These are phyloP conservation scores for Pythium oligandrum DNA, from an alignment of 352 stramenopile species.

Conservation along the genomic window DNA sequence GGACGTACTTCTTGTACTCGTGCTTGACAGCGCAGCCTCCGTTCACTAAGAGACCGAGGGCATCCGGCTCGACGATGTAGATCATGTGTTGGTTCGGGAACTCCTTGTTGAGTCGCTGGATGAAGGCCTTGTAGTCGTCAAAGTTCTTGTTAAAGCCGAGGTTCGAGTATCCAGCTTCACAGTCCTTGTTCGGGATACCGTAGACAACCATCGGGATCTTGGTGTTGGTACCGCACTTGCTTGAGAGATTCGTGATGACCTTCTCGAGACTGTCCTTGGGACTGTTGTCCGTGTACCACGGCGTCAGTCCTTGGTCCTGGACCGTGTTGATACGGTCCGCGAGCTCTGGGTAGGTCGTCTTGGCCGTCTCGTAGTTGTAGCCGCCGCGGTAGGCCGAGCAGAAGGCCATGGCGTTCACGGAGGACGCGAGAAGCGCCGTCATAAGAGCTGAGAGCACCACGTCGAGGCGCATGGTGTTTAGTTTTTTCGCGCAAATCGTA, in stretches of 20 bases:
- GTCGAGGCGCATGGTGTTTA: no score
- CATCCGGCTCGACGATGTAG: slow-evolving; percentile 32
- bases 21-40: slow-evolving; percentile 14
- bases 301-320: slow-evolving; percentile 10
- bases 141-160: slow-evolving; percentile 22
- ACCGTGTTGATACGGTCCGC: slow-evolving; percentile 13
- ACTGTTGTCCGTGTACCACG: slow-evolving; percentile 27
- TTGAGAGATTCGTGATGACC: slow-evolving; percentile 4
- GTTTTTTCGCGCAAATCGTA: no score
- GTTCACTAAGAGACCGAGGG: slow-evolving; percentile 18
- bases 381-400: slow-evolving; percentile 5
- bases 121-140: slow-evolving; percentile 24
- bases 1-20: slow-evolving; percentile 21
- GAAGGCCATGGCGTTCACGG: no score
- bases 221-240: slow-evolving; percentile 7
- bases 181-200: slow-evolving; percentile 31
- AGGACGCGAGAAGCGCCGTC: no score
- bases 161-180: slow-evolving; percentile 23
- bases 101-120: slow-evolving; percentile 8
- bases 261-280: neutral
- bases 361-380: slow-evolving; percentile 11
- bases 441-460: no score
- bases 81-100: slow-evolving; percentile 22
- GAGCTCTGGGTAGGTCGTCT: slow-evolving; percentile 15
- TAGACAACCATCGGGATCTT: slow-evolving; percentile 27